Evolutionary conservation across 257 asterid genomes (phyloP), one percentile per base, ranked within the genome.

Genomic region (Gentiana macrophylla): DNA sequence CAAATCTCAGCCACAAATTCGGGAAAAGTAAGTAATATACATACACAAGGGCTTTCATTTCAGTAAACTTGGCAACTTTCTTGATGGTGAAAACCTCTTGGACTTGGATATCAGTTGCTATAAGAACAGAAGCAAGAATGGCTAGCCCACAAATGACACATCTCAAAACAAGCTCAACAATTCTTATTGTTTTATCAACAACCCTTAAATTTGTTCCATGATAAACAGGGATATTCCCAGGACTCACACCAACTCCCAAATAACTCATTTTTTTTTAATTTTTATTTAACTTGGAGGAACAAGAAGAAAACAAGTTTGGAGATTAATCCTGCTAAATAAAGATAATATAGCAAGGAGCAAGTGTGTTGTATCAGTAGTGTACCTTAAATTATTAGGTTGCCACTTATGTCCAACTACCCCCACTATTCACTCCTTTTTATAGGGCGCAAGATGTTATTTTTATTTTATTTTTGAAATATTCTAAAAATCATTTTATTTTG

Each of bases 171-270:
- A 92, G 50, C 48, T 92, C 96, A 1, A 74, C 81, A 33, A 89
- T 56, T 73, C 84, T 83, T 50, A 92, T 82, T 69, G 84, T 80
- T 52, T 74, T 66, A 67, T 88, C 99, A 53, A 80, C 59, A 49
- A 77, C 82, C 83, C 80, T 92, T 77, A 85, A 55, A 63, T 80
- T 80, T 84, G 77, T 82, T 15, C 84, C 86, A 71, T 86, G 91
- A 70, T 67, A 82, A 2, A 86, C 89, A 3, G 94, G 89, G 64
- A 92, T 94, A 75, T 75, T 81, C 8, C 99, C 94, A 33, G 97
- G 97, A 56, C 97, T 92, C 68, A 85, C 94, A n/a, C 97, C 99
- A 56, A 88, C 89, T 55, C 94, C 94, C 69, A 86, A 78, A 55
- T 80, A 83, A 72, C 86, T 86, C 94, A 86, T 88, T 47, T 52